Base-by-base conservation (phyloP, 192 early-diverging fungal species). In the Spinellus fusiger region DNA sequence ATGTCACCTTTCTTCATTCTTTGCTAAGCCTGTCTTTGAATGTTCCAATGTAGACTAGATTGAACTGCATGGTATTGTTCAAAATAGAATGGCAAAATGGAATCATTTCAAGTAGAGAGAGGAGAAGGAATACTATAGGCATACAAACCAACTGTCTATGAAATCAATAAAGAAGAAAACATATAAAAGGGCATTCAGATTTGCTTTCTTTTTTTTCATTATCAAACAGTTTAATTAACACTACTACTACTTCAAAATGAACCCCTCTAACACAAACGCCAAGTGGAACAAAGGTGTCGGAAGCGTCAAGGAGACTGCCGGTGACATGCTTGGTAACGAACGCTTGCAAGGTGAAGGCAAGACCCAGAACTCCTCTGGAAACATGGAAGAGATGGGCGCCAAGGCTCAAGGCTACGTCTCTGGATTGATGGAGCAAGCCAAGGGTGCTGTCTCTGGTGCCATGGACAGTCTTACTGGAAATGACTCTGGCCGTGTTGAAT, bases 271-370 rank as follows among this genome's bases (percentile, higher is more conserved):
- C 15, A 55, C 31, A 32, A 29, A 37, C 33, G 54, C n/a, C 12
- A 55, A 34, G 8, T 55, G 31, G 29, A 32, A 55, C 23, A 27
- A 55, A 22, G 20, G 49, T 34, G 31, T 40, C 40, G 73, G 73
- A 20, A 35, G 18, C 49, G 51, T 70, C 65, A 65, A 75, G 65
- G 53, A 75, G 56, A 71, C 68, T 28, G 73, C 68, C 2, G 73
- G 73, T 31, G 10, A 5, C 6, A 56, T 54, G 4, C 6, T 72
- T 13, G 73, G 73, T 4, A 71, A 75, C 64, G 65, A 75, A 27
- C 20, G 37, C 25, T 57, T 75, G 69, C 64, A 71, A 63, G 65
- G 58, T 20, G 49, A 56, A 47, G 73, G 73, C 22, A 59, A 40
- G 15, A 38, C 50, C 29, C 70, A 62, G n/a, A 26, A 75, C 26